Evolutionary conservation across 1,284 basidiomycete genomes (phyloP), one percentile per base, ranked within the genome.

Genomic region (Boletus semigastroideus): DNA sequence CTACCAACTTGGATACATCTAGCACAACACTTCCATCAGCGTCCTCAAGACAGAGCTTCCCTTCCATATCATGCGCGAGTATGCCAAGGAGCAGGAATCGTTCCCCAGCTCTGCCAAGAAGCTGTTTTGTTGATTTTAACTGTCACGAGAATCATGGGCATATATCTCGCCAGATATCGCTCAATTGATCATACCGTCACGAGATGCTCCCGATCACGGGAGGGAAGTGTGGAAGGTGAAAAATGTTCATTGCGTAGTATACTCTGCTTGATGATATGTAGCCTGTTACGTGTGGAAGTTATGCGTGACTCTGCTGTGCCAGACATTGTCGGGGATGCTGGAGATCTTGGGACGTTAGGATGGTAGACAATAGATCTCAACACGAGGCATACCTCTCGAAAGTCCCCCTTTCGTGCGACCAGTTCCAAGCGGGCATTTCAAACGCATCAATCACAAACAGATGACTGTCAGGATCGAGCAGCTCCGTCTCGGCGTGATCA

Each of bases 61-160:
- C 95, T 69, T 97, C 92, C 61, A 94, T 92, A 50, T 90, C 86
- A 56, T 94, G 88, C 1, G 86, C 78, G 5, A 99, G 80, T 86
- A 98, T 94, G 14, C 97, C 97, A 44, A 99, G 87, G 4, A 99
- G 79, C 41, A 99, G 74, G 71, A 99, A 99, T 14, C 93, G 83
- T 51, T 95, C 85, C 9, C 92, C 91, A 20, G 91, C 85, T 49
- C 97, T 81, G 8, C 97, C 97, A 1, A 99, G 79, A 10, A 99
- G 78, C 66, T 99, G 96, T 69, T 98, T 97, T 6, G 94, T 99
- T 3, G 96, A 96, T 59, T 90, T 94, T 20, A 99, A 76, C 92
- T 96, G 60, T 59, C 51, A 51, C 42, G 51, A 28, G 49, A 40
- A 46, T 55, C 28, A 48, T 46, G 49, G 54, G 51, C 48, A 54